Conservation (phyloP, 257 asterid species). For the Solanum pimpinellifolium region DNA sequence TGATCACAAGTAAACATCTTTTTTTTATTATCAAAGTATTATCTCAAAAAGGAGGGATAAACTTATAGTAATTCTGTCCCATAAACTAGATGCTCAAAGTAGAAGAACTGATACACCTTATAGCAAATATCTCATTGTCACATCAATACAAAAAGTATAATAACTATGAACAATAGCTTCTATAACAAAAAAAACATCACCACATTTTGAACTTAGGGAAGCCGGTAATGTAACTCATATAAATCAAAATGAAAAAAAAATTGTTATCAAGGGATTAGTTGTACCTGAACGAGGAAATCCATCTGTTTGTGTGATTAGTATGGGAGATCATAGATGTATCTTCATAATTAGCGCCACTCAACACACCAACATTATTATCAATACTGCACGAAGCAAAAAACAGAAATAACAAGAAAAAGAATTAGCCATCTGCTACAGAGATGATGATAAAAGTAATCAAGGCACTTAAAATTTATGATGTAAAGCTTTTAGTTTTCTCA, state of each 20-base stretch:
- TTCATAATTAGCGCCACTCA: slow-evolving; percentile 60
- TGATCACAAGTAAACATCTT: not conserved
- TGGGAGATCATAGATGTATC: slow-evolving; percentile 49
- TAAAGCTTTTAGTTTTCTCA: not conserved
- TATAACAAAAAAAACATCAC: not conserved
- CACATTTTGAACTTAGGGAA: not conserved
- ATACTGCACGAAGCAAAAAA: slow-evolving; percentile 24
- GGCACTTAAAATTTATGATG: not conserved
- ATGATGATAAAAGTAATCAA: not conserved
- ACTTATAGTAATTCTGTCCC: not conserved
- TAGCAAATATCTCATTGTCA: not conserved
- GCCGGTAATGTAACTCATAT: not conserved
- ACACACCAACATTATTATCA: slow-evolving; percentile 59
- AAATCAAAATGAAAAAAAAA: not conserved
- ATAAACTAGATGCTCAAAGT: not conserved
- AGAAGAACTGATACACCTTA: not conserved
- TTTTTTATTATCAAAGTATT: not conserved
- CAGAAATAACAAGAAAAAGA: not conserved
- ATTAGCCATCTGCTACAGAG: not conserved
- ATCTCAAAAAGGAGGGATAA: not conserved
- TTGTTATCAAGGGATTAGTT: not conserved
- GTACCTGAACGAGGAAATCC: slow-evolving; percentile 78
- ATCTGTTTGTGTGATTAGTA: slow-evolving; percentile 55
- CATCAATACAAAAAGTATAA: not conserved
- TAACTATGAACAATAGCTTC: not conserved